Base-by-base conservation (phyloP, 2,329 filamentous ascomycete genomes). In the Gliomastix tumulicola region DNA sequence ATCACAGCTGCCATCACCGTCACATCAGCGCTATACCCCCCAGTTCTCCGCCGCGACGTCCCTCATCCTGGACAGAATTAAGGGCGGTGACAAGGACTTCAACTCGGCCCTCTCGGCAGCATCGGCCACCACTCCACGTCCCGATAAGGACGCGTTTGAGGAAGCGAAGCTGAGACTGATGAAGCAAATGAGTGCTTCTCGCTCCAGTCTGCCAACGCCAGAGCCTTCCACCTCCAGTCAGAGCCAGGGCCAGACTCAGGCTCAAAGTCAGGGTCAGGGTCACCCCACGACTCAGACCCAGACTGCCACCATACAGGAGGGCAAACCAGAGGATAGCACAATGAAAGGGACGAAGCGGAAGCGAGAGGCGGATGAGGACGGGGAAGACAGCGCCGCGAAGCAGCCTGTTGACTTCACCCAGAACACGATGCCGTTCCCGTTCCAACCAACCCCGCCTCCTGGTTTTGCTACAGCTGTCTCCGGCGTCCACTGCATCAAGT, bases 381-480 rank as follows among this genome's bases (percentile, higher is more conserved):
- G 32, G 9, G 38, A 40, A 11, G 18, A 36, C 30, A 45, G 46
- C 39, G 40, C 39, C 7, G 44, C 46, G 32, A 46, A 50, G n/a
- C 35, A 49, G 42, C 45, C 39, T 30, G 53, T 52, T 5, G 55
- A 62, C 31, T 60, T 62, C 30, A 46, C 45, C 4, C 55, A 55
- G 37, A 50, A 42, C 43, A 59, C 59, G 6, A 49, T 61, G n/a
- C 30, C 30, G n/a, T 16, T 16, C 16, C 30, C 18, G 13, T 32
- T 17, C 16, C n/a, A n/a, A n/a, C n/a, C n/a, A n/a, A n/a, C n/a
- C n/a, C n/a, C n/a, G n/a, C n/a, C n/a, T n/a, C n/a, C n/a, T n/a
- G n/a, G n/a, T n/a, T n/a, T n/a, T n/a, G n/a, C n/a, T n/a, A n/a
- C n/a, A n/a, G n/a, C n/a, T n/a, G n/a, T n/a, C n/a, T n/a, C n/a